Base-by-base conservation (phyloP, 192 early-diverging fungal genomes). In the Globomyces pollinis-pini region DNA sequence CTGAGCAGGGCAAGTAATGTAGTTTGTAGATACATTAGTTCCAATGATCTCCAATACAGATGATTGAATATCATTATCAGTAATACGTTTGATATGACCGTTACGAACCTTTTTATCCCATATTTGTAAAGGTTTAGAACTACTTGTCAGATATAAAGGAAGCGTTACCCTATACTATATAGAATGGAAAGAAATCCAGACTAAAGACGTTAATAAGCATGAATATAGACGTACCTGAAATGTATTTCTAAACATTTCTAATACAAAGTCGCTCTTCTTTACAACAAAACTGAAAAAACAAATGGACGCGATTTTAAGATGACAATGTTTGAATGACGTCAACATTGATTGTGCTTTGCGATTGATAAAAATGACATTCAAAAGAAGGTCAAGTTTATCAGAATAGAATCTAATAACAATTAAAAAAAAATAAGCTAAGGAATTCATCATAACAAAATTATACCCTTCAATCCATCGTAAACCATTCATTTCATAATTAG, bases 141-240 rank as follows among this genome's bases (percentile, higher is more conserved):
- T 78, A 47, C 38, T 35, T 41, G 59, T 42, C 1, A 36, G 41
- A 20, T 6, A 2, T 15, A 3, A 15, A 47, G n/a, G n/a, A n/a
- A n/a, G 3, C 5, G 68, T 65, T 81, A 89, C 88, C 88, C 89
- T 57, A 90, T 79, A 64, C 86, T 88, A 66, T 93, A 93, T 28
- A 93, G 78, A 59, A 93, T 85, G 18, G 91, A 93, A 35, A 93
- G 74, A 65, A 91, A 88, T 11, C 91, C 91, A 3, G 88, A 88
- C 91, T 93, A 62, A n/a, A n/a, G n/a, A n/a, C n/a, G n/a, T n/a
- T 11, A 21, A 41, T 39, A 31, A 53, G 28, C 26, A 1, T 15
- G 49, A 43, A 33, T 18, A n/a, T n/a, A n/a, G 35, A 8, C 8
- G 61, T 68, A 84, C 85, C 75, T 86, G 84, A 70, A 89, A 89